Evolutionary conservation across 768 basidiomycete species (phyloP).

Genomic region (Auricularia cornea): DNA sequence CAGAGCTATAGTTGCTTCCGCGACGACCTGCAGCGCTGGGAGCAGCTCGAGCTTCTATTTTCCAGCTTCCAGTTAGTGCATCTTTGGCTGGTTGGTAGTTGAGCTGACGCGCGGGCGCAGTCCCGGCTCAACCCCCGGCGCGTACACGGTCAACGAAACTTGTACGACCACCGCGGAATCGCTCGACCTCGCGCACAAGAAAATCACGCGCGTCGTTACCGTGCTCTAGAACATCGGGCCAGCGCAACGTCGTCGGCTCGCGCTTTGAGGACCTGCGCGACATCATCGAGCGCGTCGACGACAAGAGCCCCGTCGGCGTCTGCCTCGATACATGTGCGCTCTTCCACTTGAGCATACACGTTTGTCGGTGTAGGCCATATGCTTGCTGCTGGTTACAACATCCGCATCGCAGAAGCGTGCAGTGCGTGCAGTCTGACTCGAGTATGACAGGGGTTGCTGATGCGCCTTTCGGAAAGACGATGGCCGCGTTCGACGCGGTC

Average conservation of each 20-base stretch:
- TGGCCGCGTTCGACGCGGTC: conserved; percentile 49
- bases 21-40: conserved; percentile 74
- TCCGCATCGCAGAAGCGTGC: conserved; percentile 63
- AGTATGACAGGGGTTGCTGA: too few species aligned
- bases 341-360: too few species aligned
- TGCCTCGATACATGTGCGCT: conserved; percentile 77
- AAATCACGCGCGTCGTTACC: conserved; percentile 46
- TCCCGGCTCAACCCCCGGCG: conserved; percentile 78
- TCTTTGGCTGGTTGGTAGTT: neutral
- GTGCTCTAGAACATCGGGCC: conserved; percentile 84
- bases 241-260: conserved; percentile 70
- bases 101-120: conserved; percentile 26
- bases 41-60: conserved; percentile 58
- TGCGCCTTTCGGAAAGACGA: too few species aligned
- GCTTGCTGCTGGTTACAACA: conserved; percentile 78
- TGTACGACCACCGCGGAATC: conserved; percentile 59
- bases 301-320: conserved; percentile 70
- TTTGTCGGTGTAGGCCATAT: conserved; percentile 62
- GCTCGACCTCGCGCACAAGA: conserved; percentile 64
- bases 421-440: too few species aligned
- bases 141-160: conserved; percentile 49
- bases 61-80: conserved; percentile 82
- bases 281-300: conserved; percentile 62
- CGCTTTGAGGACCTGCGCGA: conserved; percentile 55
- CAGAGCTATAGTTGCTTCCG: conserved; percentile 74